Conservation (phyloP, 345 rosid species). For the Barbarea vulgaris region DNA sequence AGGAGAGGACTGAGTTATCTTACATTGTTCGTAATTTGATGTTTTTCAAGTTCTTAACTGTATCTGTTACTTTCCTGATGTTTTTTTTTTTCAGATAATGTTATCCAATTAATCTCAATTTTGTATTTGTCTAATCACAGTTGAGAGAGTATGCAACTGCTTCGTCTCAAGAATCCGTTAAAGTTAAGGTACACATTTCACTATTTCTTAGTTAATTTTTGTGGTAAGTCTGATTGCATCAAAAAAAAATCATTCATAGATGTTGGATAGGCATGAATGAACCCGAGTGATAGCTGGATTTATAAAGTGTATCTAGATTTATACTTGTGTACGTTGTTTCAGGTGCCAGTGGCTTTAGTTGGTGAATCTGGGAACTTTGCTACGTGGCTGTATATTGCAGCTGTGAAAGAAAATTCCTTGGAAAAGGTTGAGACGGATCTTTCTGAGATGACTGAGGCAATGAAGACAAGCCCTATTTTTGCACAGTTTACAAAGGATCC, state of each 20-base stretch:
- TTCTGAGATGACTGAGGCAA: constrained; percentile 64
- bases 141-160: constrained; percentile 59
- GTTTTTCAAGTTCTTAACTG: neutral
- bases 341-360: constrained; percentile 72
- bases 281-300: neutral
- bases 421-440: constrained; percentile 82
- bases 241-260: neutral
- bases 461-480: constrained; percentile 59
- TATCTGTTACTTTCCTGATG: neutral
- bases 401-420: constrained; percentile 64
- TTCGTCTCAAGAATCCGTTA: constrained; percentile 46
- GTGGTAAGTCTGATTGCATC: neutral
- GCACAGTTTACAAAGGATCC: constrained; percentile 75
- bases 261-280: constrained; percentile 3
- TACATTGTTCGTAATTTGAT: neutral
- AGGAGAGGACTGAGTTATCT: neutral
- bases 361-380: constrained; percentile 95
- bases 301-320: neutral
- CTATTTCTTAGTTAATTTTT: neutral
- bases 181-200: constrained; percentile 62
- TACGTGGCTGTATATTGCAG: constrained; percentile 70
- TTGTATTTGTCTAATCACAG: constrained; percentile 46
- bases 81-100: neutral
- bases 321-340: constrained; percentile 17
- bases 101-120: neutral